Percentiles rank a stretch among this genome's conserved stretches.
These are phyloP conservation scores for Colletotrichum somersetense DNA, from an alignment of 2,329 filamentous ascomycete species.

Conservation along the genomic window DNA sequence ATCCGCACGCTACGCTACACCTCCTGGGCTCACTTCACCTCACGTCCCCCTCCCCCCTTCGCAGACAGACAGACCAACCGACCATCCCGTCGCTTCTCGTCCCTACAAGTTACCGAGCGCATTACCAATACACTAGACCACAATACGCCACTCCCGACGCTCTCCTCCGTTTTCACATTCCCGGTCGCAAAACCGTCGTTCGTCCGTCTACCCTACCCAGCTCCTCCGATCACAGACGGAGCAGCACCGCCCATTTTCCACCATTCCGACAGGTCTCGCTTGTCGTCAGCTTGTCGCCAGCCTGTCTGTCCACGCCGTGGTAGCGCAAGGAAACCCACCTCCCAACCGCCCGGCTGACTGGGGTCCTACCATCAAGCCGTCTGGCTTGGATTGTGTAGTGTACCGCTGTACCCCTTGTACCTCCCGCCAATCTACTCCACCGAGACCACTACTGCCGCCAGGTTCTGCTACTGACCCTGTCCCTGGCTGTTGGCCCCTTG, in stretches of 20 bases:
- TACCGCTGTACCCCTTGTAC: conserved; percentile 40
- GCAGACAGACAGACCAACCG: conserved; percentile 14
- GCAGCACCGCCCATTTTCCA: conserved; percentile 12
- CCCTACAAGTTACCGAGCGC: neutral
- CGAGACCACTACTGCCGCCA: conserved; percentile 34
- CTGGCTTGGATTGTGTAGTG: conserved; percentile 27
- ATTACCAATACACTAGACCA: neutral
- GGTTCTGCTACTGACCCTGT: conserved; percentile 36
- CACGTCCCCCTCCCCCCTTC: conserved; percentile 22
- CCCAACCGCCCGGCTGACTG: conserved; percentile 40
- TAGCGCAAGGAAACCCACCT: conserved; percentile 11
- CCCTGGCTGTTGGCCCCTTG: conserved; percentile 37
- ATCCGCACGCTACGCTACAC: neutral
- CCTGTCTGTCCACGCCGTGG: conserved; percentile 25
- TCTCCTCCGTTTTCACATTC: conserved; percentile 19
- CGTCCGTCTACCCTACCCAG: too few species aligned
- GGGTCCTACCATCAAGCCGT: conserved; percentile 34
- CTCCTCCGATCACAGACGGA: conserved; percentile 18
- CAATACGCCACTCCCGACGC: neutral
- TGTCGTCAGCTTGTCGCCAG: conserved; percentile 28
- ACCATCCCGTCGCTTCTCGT: conserved; percentile 20
- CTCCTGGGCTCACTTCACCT: conserved; percentile 18
- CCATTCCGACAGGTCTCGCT: conserved; percentile 21
- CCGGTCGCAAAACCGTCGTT: conserved; percentile 1
- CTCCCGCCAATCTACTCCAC: conserved; percentile 38